Evolutionary conservation across 2,329 filamentous ascomycete species (phyloP).

Genomic region (Tolypocladium pustulatum): DNA sequence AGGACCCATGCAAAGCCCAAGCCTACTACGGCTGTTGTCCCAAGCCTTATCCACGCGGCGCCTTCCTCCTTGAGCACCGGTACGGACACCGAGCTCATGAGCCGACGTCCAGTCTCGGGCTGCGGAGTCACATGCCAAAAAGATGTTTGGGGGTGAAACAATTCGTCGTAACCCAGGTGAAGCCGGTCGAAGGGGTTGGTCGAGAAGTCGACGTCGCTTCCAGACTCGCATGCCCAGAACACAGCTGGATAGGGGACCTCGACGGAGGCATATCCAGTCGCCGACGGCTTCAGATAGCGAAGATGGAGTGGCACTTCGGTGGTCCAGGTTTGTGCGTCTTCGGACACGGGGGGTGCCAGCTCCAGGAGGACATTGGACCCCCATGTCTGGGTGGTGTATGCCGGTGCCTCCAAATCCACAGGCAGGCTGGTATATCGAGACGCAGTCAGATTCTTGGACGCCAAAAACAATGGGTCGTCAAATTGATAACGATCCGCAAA

Average conservation of each 20-base stretch:
- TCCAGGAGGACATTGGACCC: conserved; percentile 70
- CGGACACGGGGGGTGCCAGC: conserved; percentile 43
- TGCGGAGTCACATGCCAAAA: conserved; percentile 68
- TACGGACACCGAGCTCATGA: conserved; percentile 48
- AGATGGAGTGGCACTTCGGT: conserved; percentile 73
- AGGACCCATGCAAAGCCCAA: conserved; percentile 62
- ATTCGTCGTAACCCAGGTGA: conserved; percentile 75
- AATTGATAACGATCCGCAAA: conserved; percentile 89
- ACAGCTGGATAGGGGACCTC: conserved; percentile 71
- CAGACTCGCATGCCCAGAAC: conserved; percentile 79
- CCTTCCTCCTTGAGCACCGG: conserved; percentile 53
- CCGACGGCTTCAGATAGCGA: conserved; percentile 62
- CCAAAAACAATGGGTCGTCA: conserved; percentile 62
- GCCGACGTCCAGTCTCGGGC: conserved; percentile 20
- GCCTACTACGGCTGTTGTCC: conserved; percentile 48
- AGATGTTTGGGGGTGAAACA: conserved; percentile 66
- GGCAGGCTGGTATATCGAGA: conserved; percentile 62
- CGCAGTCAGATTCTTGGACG: conserved; percentile 65
- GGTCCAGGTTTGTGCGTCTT: conserved; percentile 41
- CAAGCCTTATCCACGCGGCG: conserved; percentile 34
- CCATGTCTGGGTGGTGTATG: conserved; percentile 68
- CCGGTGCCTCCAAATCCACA: conserved; percentile 83
- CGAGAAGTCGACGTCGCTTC: conserved; percentile 55
- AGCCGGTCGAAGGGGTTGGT: conserved; percentile 76
- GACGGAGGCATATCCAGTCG: conserved; percentile 40